Evolutionary conservation across 2,329 filamentous ascomycete genomes (phyloP), one percentile per base, ranked within the genome.

Genomic region (Colletotrichum orbiculare): DNA sequence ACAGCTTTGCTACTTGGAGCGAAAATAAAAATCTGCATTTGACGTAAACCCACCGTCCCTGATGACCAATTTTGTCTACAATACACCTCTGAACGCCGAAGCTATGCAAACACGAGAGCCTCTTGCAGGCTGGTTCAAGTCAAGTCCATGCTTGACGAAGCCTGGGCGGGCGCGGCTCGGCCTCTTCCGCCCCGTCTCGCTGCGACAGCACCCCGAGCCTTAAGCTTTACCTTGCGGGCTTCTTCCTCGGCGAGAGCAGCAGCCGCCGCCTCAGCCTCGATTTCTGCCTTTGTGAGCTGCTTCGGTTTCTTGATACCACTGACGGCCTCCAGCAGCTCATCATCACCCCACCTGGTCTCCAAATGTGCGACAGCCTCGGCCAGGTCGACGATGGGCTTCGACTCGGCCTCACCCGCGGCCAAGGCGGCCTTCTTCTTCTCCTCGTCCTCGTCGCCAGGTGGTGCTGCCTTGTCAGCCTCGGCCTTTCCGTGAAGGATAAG

Each of bases 401-500:
- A 54, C 45, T 55, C 64, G 3, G 47, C 43, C 41, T 56, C 50
- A 12, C 38, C 58, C 8, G 39, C 66, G 0, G 67, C 68, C 5
- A 56, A 68, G 1, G 67, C 70, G 0, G 56, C 69, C 35, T 68
- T 72, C 53, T 72, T 72, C 8, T 70, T 73, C 60, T 73, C 69
- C 17, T 72, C 73, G 15, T 69, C 67, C 7, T 54, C 65, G 2
- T 54, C 59, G 4, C 47, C 55, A 3, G 42, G 43, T 13, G 33
- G 15, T 3, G 25, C 41, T 42, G 38, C 17, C 43, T 45, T 60
- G 10, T 34, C 34, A 5, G 13, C 35, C 50, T 59, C 52, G 13
- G 45, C 54, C 25, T 58, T 58, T 1, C 43, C 67, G 15, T 73
- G 72, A 54, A 88, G 81, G 68, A 92, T 90, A 68, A 97, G 85